phyloP scores from a whole-genome alignment of 2,329 filamentous ascomycete species.

The Epichloe typhina region DNA sequence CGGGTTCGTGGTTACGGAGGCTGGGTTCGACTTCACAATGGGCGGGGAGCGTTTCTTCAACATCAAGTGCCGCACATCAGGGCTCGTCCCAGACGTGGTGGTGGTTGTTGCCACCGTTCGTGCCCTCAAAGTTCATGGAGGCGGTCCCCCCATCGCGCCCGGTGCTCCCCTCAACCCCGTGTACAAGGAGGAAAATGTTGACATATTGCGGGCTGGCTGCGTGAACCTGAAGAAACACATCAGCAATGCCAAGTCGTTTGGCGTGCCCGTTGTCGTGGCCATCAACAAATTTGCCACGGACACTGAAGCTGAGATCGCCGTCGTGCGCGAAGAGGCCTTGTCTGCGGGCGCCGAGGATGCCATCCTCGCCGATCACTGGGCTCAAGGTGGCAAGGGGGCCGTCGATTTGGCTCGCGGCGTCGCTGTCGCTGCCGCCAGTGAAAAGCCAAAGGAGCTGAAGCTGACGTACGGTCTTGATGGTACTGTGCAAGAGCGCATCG shows the following conservation, averaged over 20 bases:
- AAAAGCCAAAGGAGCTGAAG: slow-evolving; percentile 77
- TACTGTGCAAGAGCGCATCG: slow-evolving; percentile 76
- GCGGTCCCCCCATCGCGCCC: slow-evolving; percentile 83
- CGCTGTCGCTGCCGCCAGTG: slow-evolving; percentile 72
- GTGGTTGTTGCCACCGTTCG: slow-evolving; percentile 93
- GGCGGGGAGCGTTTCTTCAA: slow-evolving; percentile 99
- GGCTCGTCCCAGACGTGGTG: slow-evolving; percentile 82
- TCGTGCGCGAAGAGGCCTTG: slow-evolving; percentile 81
- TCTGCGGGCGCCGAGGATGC: slow-evolving; percentile 89
- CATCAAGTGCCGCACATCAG: slow-evolving; percentile 95
- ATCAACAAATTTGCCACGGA: slow-evolving; percentile 96
- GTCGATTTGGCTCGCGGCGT: slow-evolving; percentile 75
- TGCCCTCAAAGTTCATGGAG: slow-evolving; percentile 92
- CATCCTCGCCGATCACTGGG: slow-evolving; percentile 92
- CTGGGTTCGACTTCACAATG: slow-evolving; percentile 99
- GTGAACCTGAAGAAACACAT: slow-evolving; percentile 96
- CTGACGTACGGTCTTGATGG: slow-evolving; percentile 74
- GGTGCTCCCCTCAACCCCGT: slow-evolving; percentile 75
- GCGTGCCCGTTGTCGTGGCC: slow-evolving; percentile 86
- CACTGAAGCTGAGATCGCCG: slow-evolving; percentile 79
- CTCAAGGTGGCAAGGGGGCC: slow-evolving; percentile 82
- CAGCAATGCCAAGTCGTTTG: slow-evolving; percentile 74
- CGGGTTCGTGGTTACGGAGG: slow-evolving; percentile 91
- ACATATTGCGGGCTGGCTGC: slow-evolving; percentile 78
- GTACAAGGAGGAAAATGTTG: slow-evolving; percentile 87